Evolutionary conservation across 164 flowering plant species (phyloP).

Genomic region (Vitis cinerea): DNA sequence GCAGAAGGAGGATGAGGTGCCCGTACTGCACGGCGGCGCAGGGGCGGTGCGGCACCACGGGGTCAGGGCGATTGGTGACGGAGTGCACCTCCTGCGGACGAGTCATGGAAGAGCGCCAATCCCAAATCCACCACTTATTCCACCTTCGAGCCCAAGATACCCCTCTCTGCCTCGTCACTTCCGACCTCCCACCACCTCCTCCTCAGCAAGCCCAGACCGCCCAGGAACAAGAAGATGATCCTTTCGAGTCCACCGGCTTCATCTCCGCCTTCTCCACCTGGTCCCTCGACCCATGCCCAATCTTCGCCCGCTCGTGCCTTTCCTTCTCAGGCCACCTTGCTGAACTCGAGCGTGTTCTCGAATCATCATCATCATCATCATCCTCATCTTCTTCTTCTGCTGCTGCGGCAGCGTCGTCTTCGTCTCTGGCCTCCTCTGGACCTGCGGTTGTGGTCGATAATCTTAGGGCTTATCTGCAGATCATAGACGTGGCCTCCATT

Average conservation of each 20-base stretch:
- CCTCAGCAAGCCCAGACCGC: not conserved
- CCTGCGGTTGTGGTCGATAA: slow-evolving; percentile 70
- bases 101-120: slow-evolving; percentile 73
- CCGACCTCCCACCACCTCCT: slow-evolving; percentile 58
- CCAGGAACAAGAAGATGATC: slow-evolving; percentile 55
- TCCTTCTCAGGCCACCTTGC: slow-evolving; percentile 92
- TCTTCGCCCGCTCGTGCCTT: slow-evolving; percentile 58
- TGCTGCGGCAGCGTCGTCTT: slow-evolving; percentile 13
- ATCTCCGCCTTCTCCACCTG: slow-evolving; percentile 95
- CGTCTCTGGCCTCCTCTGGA: slow-evolving; percentile 28
- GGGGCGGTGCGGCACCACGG: slow-evolving; percentile 63
- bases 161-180: slow-evolving; percentile 84
- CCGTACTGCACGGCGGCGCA: slow-evolving; percentile 71
- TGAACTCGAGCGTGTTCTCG: slow-evolving; percentile 85
- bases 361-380: slow-evolving; percentile 40
- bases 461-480: slow-evolving; percentile 90
- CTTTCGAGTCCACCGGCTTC: slow-evolving; percentile 86
- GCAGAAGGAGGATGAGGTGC: slow-evolving; percentile 42
- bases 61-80: slow-evolving; percentile 54
- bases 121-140: slow-evolving; percentile 77
- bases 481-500: slow-evolving; percentile 86
- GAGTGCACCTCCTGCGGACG: slow-evolving; percentile 90
- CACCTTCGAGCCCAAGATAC: slow-evolving; percentile 78
- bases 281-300: slow-evolving; percentile 77
- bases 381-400: slow-evolving; percentile 5